phyloP scores from a whole-genome alignment of 306 rosid genomes.

The Vachellia pachyceras region DNA sequence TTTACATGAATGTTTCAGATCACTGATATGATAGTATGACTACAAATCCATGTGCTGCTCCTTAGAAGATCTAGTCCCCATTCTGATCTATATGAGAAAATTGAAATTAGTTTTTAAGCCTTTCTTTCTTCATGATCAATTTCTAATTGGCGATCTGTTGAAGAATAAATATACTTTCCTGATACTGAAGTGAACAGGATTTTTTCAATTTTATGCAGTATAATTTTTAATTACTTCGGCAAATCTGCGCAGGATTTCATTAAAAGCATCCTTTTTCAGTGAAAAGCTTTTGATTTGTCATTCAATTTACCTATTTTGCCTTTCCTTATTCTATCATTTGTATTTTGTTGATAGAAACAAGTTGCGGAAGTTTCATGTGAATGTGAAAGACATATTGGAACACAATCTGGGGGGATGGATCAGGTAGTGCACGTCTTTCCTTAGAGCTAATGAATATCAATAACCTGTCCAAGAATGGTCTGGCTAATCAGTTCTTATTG shows the following conservation, averaged over 20 bases:
- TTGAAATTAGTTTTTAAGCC: background rate
- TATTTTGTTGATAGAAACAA: constrained; percentile 60
- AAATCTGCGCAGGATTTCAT: background rate
- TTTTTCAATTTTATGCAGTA: background rate
- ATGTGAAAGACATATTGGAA: constrained; percentile 77
- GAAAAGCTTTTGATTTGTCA: constrained; percentile 6
- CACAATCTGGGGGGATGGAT: constrained; percentile 87
- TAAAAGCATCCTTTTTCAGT: background rate
- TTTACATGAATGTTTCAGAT: background rate
- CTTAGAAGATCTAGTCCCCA: background rate
- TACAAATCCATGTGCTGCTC: constrained; percentile 3
- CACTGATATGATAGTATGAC: background rate
- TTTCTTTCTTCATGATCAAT: constrained; percentile 5
- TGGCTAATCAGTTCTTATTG: background rate
- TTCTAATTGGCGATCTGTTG: background rate
- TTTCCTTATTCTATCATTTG: constrained; percentile 26
- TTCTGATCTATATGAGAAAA: background rate
- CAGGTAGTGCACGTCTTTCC: constrained; percentile 51
- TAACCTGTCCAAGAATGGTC: background rate
- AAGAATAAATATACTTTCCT: background rate
- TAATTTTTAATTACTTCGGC: background rate
- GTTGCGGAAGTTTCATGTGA: constrained; percentile 74
- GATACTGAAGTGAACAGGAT: background rate
- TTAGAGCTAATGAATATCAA: background rate
- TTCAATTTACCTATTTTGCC: background rate